A percentile compares a stretch with the other conserved stretches of the same genome.
Conservation (phyloP, 345 rosid genomes). For the Lepidium aucheri region DNA sequence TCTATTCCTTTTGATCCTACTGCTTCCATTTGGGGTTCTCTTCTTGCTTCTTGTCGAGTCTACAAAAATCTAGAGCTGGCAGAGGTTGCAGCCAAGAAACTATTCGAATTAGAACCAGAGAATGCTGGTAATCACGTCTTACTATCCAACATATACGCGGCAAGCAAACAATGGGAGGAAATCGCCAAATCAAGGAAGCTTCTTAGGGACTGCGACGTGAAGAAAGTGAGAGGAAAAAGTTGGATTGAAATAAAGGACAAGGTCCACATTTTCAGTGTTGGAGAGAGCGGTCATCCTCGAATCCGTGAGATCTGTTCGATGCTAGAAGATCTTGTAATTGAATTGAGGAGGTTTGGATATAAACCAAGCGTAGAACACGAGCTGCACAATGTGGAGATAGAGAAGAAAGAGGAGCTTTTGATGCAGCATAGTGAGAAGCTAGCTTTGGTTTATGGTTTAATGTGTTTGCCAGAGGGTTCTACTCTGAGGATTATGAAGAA, state of each 20-base stretch:
- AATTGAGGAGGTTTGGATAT: slow-evolving; percentile 44
- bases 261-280: slow-evolving; percentile 57
- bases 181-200: too few species aligned
- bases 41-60: slow-evolving; percentile 59
- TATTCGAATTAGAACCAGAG: slow-evolving; percentile 63
- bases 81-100: slow-evolving; percentile 56
- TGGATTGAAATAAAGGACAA: slow-evolving; percentile 69
- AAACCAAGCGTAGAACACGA: slow-evolving; percentile 39
- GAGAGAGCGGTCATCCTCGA: slow-evolving; percentile 53
- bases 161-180: too few species aligned
- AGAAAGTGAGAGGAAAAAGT: slow-evolving; percentile 70
- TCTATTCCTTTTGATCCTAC: slow-evolving; percentile 60
- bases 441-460: slow-evolving; percentile 49
- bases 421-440: slow-evolving; percentile 71
- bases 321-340: slow-evolving; percentile 42
- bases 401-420: slow-evolving; percentile 46
- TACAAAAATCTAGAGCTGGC: slow-evolving; percentile 56
- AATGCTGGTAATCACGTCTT: slow-evolving; percentile 74
- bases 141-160: too few species aligned
- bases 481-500: slow-evolving; percentile 70
- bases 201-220: slow-evolving; percentile 42
- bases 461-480: slow-evolving; percentile 36
- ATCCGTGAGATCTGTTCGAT: slow-evolving; percentile 41
- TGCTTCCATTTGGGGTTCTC: slow-evolving; percentile 81
- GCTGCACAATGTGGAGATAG: slow-evolving; percentile 53